phyloP scores from a whole-genome alignment of 306 rosid species.

The Gastrolobium bilobum region DNA sequence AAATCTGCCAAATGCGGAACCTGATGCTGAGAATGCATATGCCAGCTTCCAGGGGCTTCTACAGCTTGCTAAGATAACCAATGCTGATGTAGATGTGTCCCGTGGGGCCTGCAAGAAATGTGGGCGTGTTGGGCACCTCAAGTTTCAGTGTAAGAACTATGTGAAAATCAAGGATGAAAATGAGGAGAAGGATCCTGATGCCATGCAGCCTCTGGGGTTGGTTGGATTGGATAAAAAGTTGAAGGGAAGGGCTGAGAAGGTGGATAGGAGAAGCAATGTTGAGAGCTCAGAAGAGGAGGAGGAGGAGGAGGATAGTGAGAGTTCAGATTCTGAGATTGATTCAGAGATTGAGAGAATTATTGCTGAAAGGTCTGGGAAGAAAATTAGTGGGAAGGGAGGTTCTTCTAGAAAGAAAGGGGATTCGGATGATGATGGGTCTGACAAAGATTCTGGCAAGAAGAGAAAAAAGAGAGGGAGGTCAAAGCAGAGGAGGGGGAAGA shows the following conservation, averaged over 20 bases:
- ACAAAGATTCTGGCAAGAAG: conserved; percentile 61
- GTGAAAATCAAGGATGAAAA: conserved; percentile 75
- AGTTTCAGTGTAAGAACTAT: conserved; percentile 89
- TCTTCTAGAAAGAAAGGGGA: conserved; percentile 58
- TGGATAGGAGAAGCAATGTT: conserved; percentile 48
- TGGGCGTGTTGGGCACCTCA: conserved; percentile 96
- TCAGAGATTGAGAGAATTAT: conserved; percentile 86
- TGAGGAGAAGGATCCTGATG: conserved; percentile 73
- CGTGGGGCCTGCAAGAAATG: conserved; percentile 95
- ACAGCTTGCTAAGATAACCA: conserved; percentile 90
- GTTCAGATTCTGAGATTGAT: conserved; percentile 79
- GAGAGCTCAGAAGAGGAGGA: conserved; percentile 79
- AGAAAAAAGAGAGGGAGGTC: conserved; percentile 86
- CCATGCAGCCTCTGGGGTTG: conserved; percentile 62
- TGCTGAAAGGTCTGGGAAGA: conserved; percentile 74
- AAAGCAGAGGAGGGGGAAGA: conserved; percentile 74
- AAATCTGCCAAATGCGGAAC: conserved; percentile 58
- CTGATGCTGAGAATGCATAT: conserved; percentile 89
- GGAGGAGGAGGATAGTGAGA: conserved; percentile 77
- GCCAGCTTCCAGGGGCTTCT: conserved; percentile 95
- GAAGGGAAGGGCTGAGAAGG: conserved; percentile 67
- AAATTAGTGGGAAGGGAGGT: conserved; percentile 54
- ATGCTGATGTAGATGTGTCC: conserved; percentile 74
- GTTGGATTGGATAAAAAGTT: conserved; percentile 69
- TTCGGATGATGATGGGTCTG: conserved; percentile 60